Conservation (phyloP, 1,284 basidiomycete genomes). For the Ustilago cynodontis region DNA sequence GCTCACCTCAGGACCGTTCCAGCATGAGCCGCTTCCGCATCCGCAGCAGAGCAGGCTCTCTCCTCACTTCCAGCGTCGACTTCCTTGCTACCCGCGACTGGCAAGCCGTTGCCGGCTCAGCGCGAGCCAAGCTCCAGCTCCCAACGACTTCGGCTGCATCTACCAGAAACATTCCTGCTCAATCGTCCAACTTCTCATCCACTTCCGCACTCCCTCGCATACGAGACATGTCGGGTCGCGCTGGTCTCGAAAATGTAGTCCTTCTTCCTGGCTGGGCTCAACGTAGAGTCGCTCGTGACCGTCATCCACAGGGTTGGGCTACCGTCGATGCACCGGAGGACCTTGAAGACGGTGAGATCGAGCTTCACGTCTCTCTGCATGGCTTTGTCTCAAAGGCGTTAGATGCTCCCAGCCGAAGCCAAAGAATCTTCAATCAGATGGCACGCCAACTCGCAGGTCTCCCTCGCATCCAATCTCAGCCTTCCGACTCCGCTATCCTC, state of each 20-base stretch:
- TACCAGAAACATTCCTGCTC: not conserved
- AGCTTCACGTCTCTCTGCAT: conserved; percentile 42
- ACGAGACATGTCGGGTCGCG: conserved; percentile 29
- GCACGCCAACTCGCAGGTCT: conserved; percentile 51
- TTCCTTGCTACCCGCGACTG: conserved; percentile 45
- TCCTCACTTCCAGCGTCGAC: conserved; percentile 42
- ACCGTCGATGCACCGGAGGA: conserved; percentile 45
- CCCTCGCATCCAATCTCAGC: conserved; percentile 30
- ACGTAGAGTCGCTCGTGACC: conserved; percentile 47
- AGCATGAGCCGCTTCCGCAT: conserved; percentile 47
- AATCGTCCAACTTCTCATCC: conserved; percentile 23
- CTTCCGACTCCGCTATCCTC: conserved; percentile 18
- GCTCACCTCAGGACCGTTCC: conserved; percentile 29
- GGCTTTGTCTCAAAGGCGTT: conserved; percentile 41
- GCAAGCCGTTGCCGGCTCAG: conserved; percentile 39
- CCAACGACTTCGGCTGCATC: conserved; percentile 13
- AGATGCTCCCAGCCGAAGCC: conserved; percentile 41
- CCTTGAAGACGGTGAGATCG: conserved; percentile 53
- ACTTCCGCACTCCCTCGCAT: conserved; percentile 18
- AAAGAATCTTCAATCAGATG: conserved; percentile 56
- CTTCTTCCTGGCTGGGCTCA: conserved; percentile 53
- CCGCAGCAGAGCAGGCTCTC: conserved; percentile 32
- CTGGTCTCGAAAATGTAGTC: conserved; percentile 35
- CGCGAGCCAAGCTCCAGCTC: conserved; percentile 27
- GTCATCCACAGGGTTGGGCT: conserved; percentile 50